Conservation (phyloP, 495 filamentous ascomycete species). For the Aspergillus campestris region DNA sequence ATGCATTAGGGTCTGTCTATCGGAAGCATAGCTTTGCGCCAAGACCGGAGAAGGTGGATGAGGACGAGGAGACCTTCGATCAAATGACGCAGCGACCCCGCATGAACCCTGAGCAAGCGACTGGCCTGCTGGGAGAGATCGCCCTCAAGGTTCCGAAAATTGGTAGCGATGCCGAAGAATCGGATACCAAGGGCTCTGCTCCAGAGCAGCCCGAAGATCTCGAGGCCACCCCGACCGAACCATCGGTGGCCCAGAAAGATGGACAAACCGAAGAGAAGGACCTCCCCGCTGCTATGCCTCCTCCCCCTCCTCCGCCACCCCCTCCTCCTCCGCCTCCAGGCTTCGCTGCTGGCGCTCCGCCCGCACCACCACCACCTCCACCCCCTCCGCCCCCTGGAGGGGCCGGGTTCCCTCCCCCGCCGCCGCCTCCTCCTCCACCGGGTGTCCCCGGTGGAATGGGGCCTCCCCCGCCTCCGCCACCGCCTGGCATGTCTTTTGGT, state of each 20-base stretch:
- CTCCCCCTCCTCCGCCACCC: constrained; percentile 29
- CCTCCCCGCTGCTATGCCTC: constrained; percentile 40
- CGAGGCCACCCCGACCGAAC: constrained; percentile 25
- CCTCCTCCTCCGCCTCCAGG: constrained; percentile 38
- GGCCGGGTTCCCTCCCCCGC: constrained; percentile 39
- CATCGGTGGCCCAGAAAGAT: constrained; percentile 13
- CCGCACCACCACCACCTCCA: constrained; percentile 39
- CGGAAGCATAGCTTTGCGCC: constrained; percentile 50
- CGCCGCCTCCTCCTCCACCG: constrained; percentile 39
- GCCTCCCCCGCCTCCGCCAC: constrained; percentile 54
- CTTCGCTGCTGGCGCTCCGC: constrained; percentile 16
- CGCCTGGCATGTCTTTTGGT: constrained; percentile 30
- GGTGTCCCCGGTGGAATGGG: constrained; percentile 18
- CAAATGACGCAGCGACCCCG: constrained; percentile 49
- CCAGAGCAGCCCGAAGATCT: constrained; percentile 16
- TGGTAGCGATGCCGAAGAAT: constrained; percentile 66
- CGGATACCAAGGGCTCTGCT: constrained; percentile 42
- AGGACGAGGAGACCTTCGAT: constrained; percentile 16
- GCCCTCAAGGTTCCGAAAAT: constrained; percentile 64
- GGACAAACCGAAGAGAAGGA: constrained; percentile 21
- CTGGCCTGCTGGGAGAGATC: constrained; percentile 73
- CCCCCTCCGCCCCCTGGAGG: constrained; percentile 40
- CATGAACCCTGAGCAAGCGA: constrained; percentile 63
- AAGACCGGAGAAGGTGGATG: constrained; percentile 28
- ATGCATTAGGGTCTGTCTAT: constrained; percentile 58